These are phyloP conservation scores for Heliamphora pulchella DNA, from an alignment of 179 eudicot genomes.

Conservation along the genomic window DNA sequence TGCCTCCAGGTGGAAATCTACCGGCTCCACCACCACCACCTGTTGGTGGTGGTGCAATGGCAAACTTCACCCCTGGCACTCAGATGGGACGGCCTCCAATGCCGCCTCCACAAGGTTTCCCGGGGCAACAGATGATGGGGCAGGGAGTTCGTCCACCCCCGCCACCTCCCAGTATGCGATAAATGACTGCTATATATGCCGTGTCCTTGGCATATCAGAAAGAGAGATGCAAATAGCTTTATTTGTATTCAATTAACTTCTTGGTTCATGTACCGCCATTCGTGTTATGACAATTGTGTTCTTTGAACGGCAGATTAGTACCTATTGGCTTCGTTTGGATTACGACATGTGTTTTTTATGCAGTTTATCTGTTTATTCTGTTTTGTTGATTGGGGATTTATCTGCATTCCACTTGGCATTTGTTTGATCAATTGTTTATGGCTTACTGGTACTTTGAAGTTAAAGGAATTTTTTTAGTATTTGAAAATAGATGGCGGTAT, in stretches of 20 bases:
- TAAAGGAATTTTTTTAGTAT: too few relatives aligned
- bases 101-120: conserved; percentile 79
- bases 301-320: too few relatives aligned
- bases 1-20: conserved; percentile 78
- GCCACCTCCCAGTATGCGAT: conserved; percentile 70
- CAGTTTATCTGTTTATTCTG: too few relatives aligned
- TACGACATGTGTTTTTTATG: too few relatives aligned
- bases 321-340: too few relatives aligned
- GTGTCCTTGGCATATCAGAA: conserved; percentile 2
- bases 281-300: too few relatives aligned
- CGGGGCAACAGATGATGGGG: conserved; percentile 67
- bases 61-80: conserved; percentile 51
- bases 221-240: neutral
- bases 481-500: too few relatives aligned
- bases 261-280: too few relatives aligned
- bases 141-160: conserved; percentile 49
- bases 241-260: neutral
- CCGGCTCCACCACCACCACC: conserved; percentile 82
- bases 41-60: conserved; percentile 56
- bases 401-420: too few relatives aligned
- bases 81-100: conserved; percentile 45
- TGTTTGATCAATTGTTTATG: too few relatives aligned
- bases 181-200: conserved; percentile 11
- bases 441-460: too few relatives aligned
- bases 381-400: too few relatives aligned